Evolutionary conservation across 2,329 filamentous ascomycete genomes (phyloP), one percentile per base, ranked within the genome.

Genomic region (Kalaharituber pfeilii): DNA sequence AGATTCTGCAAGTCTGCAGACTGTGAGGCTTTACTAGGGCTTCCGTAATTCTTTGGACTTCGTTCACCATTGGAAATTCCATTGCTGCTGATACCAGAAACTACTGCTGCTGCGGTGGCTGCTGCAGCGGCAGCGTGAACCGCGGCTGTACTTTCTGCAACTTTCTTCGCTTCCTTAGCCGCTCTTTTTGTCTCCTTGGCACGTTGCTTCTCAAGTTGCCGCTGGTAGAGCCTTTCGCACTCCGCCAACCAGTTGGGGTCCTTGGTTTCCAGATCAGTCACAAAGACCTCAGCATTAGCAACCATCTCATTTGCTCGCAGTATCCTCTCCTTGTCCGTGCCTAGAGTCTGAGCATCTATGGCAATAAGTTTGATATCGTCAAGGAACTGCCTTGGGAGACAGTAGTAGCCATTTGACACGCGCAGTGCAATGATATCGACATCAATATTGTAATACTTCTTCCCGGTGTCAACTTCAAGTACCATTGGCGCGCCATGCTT

Each of bases 351-450:
- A 9, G 88, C 81, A 69, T 98, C 91, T 66, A 86, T 89, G 22
- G 82, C 82, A 4, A 98, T 72, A 30, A 81, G 78, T 66, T 82
- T 85, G 63, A 96, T 85, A 66, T 98, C 91, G 39, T 81, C 80
- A 51, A 94, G 70, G 65, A 95, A 98, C 66, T 95, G 89, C 63
- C 82, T 82, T 0, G 88, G 86, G 9, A 88, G 80, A 62, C 87
- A 86, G 69, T 98, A 98, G 69, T 86, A 98, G 4, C 91, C 91
- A 66, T 98, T 96, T 3, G 87, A 93, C 29, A 98, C 73, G n/a
- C 91, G 81, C 66, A 94, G 87, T 70, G 98, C 91, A 52, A 98
- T 95, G 1, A 84, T 89, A 2, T 82, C 82, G 9, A 89, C 84
- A 65, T 96, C 88, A 47, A 98, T 73, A 62, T 98, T 98, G 72